Evolutionary conservation across 345 rosid genomes (phyloP).

Genomic region (Raphanus raphanistrum): DNA sequence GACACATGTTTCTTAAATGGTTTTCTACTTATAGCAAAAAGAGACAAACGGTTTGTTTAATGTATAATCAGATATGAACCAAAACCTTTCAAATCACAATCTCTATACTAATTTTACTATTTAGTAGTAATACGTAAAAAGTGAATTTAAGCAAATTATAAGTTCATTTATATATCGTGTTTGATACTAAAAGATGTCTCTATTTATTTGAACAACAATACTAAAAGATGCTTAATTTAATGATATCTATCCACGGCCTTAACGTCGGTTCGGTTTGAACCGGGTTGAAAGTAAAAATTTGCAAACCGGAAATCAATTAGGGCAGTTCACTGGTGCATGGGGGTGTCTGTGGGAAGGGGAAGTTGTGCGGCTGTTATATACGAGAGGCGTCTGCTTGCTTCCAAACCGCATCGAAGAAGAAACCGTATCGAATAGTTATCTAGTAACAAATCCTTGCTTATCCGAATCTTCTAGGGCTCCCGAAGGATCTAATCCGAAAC

Average conservation of each 20-base stretch:
- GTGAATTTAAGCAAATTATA: background rate
- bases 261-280: slow-evolving; percentile 4
- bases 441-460: too few relatives aligned
- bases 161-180: background rate
- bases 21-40: background rate
- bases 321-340: slow-evolving; percentile 36
- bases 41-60: background rate
- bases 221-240: too few relatives aligned
- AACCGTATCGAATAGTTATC: background rate
- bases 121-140: too few relatives aligned
- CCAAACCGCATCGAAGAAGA: background rate
- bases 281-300: background rate
- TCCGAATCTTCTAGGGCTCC: slow-evolving; percentile 15
- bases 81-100: background rate
- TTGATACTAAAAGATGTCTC: background rate
- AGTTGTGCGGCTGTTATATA: slow-evolving; percentile 43
- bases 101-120: too few relatives aligned
- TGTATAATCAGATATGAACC: background rate
- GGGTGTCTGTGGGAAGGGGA: background rate
- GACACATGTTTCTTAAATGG: background rate
- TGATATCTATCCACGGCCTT: background rate
- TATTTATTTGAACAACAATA: too few relatives aligned
- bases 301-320: slow-evolving; percentile 48
- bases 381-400: slow-evolving; percentile 24
- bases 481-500: slow-evolving; percentile 21